Conservation (phyloP, 129 eudicot genomes). For the Tagetes patula region DNA sequence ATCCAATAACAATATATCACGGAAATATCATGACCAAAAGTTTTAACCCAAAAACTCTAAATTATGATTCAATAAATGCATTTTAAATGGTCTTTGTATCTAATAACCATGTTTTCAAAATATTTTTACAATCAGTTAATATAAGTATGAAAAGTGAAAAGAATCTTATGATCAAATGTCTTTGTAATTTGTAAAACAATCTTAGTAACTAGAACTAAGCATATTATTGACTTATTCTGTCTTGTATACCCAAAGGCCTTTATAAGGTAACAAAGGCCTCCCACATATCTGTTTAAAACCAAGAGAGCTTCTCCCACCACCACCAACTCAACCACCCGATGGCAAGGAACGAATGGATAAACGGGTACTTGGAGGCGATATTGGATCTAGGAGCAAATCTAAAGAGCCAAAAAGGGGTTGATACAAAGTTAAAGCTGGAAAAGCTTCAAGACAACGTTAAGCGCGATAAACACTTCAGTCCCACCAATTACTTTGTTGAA, state of each 20-base stretch:
- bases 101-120: not conserved
- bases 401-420: slow-evolving; percentile 40
- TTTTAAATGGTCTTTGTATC: not conserved
- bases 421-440: slow-evolving; percentile 51
- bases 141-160: slow-evolving; percentile 25
- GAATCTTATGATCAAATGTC: slow-evolving; percentile 24
- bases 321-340: slow-evolving; percentile 29
- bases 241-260: slow-evolving; percentile 35
- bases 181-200: slow-evolving; percentile 10
- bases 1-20: slow-evolving; percentile 30
- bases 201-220: slow-evolving; percentile 25
- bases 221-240: slow-evolving; percentile 15
- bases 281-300: slow-evolving; percentile 34
- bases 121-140: not conserved
- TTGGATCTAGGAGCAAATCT: slow-evolving; percentile 55
- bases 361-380: slow-evolving; percentile 75
- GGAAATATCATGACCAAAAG: slow-evolving; percentile 32
- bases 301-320: slow-evolving; percentile 20
- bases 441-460: slow-evolving; percentile 42
- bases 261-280: slow-evolving; percentile 34
- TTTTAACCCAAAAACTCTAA: not conserved
- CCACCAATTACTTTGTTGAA: slow-evolving; percentile 80
- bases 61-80: not conserved
- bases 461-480: slow-evolving; percentile 55
- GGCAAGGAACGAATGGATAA: slow-evolving; percentile 69